Conservation (phyloP, 768 basidiomycete species). For the Neoboletus magnificus region DNA sequence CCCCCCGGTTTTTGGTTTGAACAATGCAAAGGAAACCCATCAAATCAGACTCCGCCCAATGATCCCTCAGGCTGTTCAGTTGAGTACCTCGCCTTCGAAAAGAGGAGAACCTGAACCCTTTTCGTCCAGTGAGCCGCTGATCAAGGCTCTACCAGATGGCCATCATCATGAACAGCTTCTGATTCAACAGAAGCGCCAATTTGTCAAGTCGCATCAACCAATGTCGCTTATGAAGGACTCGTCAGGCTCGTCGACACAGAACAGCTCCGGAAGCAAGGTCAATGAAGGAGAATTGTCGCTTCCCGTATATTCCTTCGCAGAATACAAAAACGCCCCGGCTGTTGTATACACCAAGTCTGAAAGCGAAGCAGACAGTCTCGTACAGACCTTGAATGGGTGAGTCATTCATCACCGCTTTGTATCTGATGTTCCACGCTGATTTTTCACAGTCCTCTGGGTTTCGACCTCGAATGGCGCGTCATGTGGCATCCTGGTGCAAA, state of each 20-base stretch:
- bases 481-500: constrained; percentile 29
- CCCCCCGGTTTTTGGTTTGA: not conserved
- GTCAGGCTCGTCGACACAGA: constrained; percentile 4
- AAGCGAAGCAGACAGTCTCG: constrained; percentile 40
- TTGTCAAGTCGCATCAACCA: not conserved
- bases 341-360: constrained; percentile 41
- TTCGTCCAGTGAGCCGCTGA: constrained; percentile 2
- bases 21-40: not conserved
- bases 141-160: not conserved
- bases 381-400: constrained; percentile 37
- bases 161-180: not conserved
- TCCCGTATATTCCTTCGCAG: constrained; percentile 39
- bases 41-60: not conserved
- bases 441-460: constrained; percentile 41
- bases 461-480: constrained; percentile 51
- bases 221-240: not conserved
- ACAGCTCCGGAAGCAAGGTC: not conserved
- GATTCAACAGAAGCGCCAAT: not conserved
- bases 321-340: constrained; percentile 28
- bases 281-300: constrained; percentile 10
- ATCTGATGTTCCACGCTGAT: not conserved
- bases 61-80: constrained; percentile 3
- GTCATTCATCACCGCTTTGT: not conserved
- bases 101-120: not conserved
- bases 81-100: constrained; percentile 7